A percentile compares a stretch with the other conserved stretches of the same genome.
Evolutionary conservation across 73 alveolate genomes (phyloP).

Genomic region (Strombidium stylifer): DNA sequence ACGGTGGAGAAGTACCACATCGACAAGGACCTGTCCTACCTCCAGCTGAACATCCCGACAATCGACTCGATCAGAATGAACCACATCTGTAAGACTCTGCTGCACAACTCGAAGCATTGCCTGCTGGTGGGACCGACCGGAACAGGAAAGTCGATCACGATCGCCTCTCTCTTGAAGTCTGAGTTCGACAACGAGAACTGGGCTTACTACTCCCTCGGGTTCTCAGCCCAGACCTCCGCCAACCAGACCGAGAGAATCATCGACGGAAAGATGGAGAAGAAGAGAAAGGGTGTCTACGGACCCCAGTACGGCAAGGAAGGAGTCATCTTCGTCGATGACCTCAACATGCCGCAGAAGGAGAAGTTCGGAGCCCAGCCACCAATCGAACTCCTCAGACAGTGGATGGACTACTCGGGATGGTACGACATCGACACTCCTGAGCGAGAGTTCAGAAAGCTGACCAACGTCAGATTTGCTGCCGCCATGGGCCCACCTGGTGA

Average conservation of each 20-base stretch:
- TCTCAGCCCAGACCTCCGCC: slow-evolving; percentile 99
- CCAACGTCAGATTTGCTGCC: slow-evolving; percentile 93
- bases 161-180: slow-evolving; percentile 72
- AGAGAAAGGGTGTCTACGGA: slow-evolving; percentile 94
- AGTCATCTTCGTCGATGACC: slow-evolving; percentile 98
- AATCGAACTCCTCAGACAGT: slow-evolving; percentile 98
- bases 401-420: slow-evolving; percentile 99
- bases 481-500: slow-evolving; percentile 99
- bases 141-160: slow-evolving; percentile 98
- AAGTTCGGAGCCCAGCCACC: slow-evolving; percentile 99
- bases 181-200: slow-evolving; percentile 83
- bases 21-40: slow-evolving; percentile 81
- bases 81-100: slow-evolving; percentile 87
- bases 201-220: slow-evolving; percentile 83
- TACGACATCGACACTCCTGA: slow-evolving; percentile 92
- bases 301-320: slow-evolving; percentile 95
- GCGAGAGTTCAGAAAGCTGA: slow-evolving; percentile 91
- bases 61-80: slow-evolving; percentile 96
- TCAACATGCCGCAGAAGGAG: slow-evolving; percentile 99
- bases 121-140: slow-evolving; percentile 99
- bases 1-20: slow-evolving; percentile 68
- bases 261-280: slow-evolving; percentile 96
- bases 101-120: slow-evolving; percentile 84
- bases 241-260: slow-evolving; percentile 96
- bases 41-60: slow-evolving; percentile 97